Percentiles rank a stretch among this genome's conserved stretches.
Conservation (phyloP, 208 protist species). For the Angomonas ambiguus region DNA sequence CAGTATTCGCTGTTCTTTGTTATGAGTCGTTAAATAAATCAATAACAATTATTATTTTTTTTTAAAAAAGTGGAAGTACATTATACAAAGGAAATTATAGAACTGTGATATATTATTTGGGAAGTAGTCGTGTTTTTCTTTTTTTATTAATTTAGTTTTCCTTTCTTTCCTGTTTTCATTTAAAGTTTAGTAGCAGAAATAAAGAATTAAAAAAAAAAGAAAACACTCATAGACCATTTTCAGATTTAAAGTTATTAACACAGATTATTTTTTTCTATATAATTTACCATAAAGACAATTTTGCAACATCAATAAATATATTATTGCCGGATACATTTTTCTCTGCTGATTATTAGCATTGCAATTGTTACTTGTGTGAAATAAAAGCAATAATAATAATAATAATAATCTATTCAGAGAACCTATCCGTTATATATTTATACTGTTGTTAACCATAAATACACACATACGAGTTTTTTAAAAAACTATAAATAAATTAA, state of each 20-base stretch:
- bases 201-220: not conserved
- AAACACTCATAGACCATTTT: too few relatives aligned
- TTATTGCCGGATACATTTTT: not conserved
- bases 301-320: too few relatives aligned
- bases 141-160: not conserved
- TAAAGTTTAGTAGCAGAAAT: constrained; percentile 8
- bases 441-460: not conserved
- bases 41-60: not conserved
- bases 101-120: not conserved
- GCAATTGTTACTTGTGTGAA: not conserved
- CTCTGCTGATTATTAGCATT: not conserved
- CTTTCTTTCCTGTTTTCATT: constrained; percentile 8
- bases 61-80: not conserved
- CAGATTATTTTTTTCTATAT: too few relatives aligned
- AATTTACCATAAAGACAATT: too few relatives aligned
- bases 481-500: constrained; percentile 1
- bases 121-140: not conserved
- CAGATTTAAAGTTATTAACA: too few relatives aligned
- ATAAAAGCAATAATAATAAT: not conserved
- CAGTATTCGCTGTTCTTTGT: constrained; percentile 79
- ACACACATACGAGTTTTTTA: constrained; percentile 6
- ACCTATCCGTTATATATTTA: not conserved
- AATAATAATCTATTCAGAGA: constrained; percentile 1
- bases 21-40: constrained; percentile 34
- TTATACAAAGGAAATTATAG: not conserved